These are phyloP conservation scores for Biscogniauxia mediterranea DNA, from an alignment of 2,329 filamentous ascomycete genomes.

Conservation along the genomic window DNA sequence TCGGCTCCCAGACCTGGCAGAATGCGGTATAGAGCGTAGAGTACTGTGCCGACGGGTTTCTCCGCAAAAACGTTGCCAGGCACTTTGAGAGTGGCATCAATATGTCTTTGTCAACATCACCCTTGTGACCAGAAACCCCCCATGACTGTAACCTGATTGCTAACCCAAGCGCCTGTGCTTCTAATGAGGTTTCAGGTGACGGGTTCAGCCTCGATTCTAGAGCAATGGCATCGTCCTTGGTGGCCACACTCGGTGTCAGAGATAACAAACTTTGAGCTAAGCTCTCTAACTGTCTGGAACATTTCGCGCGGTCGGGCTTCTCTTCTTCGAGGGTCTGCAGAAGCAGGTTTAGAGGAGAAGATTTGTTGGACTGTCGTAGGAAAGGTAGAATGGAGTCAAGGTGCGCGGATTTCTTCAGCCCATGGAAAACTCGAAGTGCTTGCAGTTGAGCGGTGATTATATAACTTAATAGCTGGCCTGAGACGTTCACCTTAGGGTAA, in stretches of 20 bases:
- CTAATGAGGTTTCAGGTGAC: slow-evolving; percentile 56
- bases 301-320: slow-evolving; percentile 52
- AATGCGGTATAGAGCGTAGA: slow-evolving; percentile 38
- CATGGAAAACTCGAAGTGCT: slow-evolving; percentile 60
- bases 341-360: slow-evolving; percentile 60
- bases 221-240: slow-evolving; percentile 58
- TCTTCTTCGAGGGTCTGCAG: slow-evolving; percentile 42
- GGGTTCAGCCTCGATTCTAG: slow-evolving; percentile 53
- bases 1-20: slow-evolving; percentile 37
- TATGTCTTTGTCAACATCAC: slow-evolving; percentile 62
- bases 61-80: slow-evolving; percentile 58
- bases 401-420: slow-evolving; percentile 56
- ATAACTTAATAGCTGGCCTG: slow-evolving; percentile 48
- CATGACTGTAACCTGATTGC: slow-evolving; percentile 63
- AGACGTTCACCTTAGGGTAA: slow-evolving; percentile 48
- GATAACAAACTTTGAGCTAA: slow-evolving; percentile 64
- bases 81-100: slow-evolving; percentile 64
- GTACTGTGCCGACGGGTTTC: slow-evolving; percentile 42
- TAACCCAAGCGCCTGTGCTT: slow-evolving; percentile 64
- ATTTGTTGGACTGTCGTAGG: slow-evolving; percentile 50
- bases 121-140: slow-evolving; percentile 58
- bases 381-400: slow-evolving; percentile 57
- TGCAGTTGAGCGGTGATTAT: slow-evolving; percentile 65
- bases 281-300: slow-evolving; percentile 63
- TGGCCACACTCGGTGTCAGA: slow-evolving; percentile 65